Evolutionary conservation across 1,284 basidiomycete genomes (phyloP).

Genomic region (Porodaedalea pini): DNA sequence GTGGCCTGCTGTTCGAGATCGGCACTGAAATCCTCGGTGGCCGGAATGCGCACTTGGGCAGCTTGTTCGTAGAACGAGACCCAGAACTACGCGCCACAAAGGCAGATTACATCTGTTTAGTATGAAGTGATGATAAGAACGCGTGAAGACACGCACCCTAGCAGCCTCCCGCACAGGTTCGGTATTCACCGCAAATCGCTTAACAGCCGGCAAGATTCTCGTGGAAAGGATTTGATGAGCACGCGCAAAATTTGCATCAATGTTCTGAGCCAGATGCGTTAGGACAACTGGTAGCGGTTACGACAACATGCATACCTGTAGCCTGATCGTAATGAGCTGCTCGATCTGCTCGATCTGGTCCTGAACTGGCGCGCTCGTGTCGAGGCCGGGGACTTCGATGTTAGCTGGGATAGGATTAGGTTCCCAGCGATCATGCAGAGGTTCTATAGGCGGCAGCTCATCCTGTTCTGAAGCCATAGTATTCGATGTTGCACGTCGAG

Average conservation of each 20-base stretch:
- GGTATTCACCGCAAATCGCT: conserved; percentile 81
- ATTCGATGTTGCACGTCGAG: not conserved
- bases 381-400: conserved; percentile 72
- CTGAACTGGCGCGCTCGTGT: conserved; percentile 66
- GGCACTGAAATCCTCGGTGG: conserved; percentile 60
- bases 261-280: conserved; percentile 68
- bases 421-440: conserved; percentile 53
- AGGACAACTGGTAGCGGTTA: not conserved
- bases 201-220: conserved; percentile 82
- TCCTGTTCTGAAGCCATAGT: conserved; percentile 11
- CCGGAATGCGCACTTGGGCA: conserved; percentile 79
- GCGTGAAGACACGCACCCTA: conserved; percentile 50
- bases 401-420: conserved; percentile 58
- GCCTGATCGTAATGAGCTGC: conserved; percentile 87
- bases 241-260: conserved; percentile 90
- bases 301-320: conserved; percentile 51
- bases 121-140: not conserved
- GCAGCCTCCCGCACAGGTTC: conserved; percentile 87
- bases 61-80: conserved; percentile 92
- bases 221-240: conserved; percentile 85
- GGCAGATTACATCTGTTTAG: not conserved
- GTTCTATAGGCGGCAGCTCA: conserved; percentile 19
- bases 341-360: conserved; percentile 94
- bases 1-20: conserved; percentile 39
- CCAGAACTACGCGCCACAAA: conserved; percentile 68